These are phyloP conservation scores for Sporobolus alterniflorus DNA, from an alignment of 202 grass and related monocot species.

Conservation along the genomic window DNA sequence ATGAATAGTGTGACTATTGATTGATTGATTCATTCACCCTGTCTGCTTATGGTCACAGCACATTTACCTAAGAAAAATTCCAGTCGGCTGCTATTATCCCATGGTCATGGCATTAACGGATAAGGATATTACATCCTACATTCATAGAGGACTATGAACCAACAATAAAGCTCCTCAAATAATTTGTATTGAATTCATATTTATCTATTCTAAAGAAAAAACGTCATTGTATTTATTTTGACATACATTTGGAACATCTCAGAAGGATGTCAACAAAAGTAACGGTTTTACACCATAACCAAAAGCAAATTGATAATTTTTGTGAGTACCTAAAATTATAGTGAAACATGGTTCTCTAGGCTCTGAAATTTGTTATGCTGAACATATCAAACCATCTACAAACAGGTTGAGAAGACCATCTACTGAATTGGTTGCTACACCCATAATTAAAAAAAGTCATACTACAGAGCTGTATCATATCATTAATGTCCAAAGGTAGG, in stretches of 20 bases:
- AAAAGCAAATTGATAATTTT: neutral
- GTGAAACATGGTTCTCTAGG: conserved; percentile 1
- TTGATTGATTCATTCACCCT: neutral
- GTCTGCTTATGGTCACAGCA: conserved; percentile 5
- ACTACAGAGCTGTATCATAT: neutral
- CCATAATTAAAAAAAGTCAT: neutral
- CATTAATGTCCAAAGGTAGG: neutral
- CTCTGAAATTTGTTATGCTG: neutral
- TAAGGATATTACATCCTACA: neutral
- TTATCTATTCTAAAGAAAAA: neutral
- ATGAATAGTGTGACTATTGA: neutral
- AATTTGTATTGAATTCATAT: neutral
- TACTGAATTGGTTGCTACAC: neutral
- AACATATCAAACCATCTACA: conserved; percentile 8
- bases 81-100: neutral
- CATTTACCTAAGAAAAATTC: neutral
- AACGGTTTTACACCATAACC: neutral
- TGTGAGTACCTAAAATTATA: neutral
- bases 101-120: conserved; percentile 20
- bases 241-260: neutral
- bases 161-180: conserved; percentile 9
- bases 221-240: neutral
- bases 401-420: neutral
- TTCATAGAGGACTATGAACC: conserved; percentile 26
- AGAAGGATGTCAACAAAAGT: conserved; percentile 6